These are phyloP conservation scores for Acer saccharum DNA, from an alignment of 345 rosid species.

Conservation along the genomic window DNA sequence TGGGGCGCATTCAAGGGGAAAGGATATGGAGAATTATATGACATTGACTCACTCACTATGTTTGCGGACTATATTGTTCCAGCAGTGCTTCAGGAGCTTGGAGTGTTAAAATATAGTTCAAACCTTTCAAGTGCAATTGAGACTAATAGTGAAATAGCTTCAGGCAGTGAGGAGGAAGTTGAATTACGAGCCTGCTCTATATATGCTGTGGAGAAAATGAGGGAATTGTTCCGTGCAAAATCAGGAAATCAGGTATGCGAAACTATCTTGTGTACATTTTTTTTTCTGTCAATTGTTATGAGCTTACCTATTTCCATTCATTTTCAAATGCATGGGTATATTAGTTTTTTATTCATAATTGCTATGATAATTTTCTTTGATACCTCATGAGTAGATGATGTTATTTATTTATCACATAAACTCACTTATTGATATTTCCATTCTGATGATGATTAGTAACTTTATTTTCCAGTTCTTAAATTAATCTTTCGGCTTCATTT, in stretches of 20 bases:
- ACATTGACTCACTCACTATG: slow-evolving; percentile 66
- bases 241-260: slow-evolving; percentile 67
- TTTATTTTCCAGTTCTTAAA: background rate
- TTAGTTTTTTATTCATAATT: background rate
- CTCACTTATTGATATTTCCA: background rate
- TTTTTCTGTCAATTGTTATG: background rate
- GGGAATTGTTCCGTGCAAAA: slow-evolving; percentile 56
- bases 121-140: slow-evolving; percentile 49
- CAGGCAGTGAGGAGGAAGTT: slow-evolving; percentile 84
- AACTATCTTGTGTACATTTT: background rate
- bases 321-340: background rate
- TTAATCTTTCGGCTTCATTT: background rate
- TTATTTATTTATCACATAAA: background rate
- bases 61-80: slow-evolving; percentile 86
- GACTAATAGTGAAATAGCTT: slow-evolving; percentile 47
- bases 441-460: background rate
- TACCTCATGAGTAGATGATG: background rate
- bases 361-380: background rate
- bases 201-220: slow-evolving; percentile 80
- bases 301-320: background rate
- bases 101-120: slow-evolving; percentile 70
- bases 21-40: slow-evolving; percentile 69
- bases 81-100: slow-evolving; percentile 74
- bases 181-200: slow-evolving; percentile 82
- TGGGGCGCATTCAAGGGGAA: slow-evolving; percentile 85